Base-by-base conservation (phyloP, 2,329 filamentous ascomycete genomes). In the Penicillium sp. region DNA sequence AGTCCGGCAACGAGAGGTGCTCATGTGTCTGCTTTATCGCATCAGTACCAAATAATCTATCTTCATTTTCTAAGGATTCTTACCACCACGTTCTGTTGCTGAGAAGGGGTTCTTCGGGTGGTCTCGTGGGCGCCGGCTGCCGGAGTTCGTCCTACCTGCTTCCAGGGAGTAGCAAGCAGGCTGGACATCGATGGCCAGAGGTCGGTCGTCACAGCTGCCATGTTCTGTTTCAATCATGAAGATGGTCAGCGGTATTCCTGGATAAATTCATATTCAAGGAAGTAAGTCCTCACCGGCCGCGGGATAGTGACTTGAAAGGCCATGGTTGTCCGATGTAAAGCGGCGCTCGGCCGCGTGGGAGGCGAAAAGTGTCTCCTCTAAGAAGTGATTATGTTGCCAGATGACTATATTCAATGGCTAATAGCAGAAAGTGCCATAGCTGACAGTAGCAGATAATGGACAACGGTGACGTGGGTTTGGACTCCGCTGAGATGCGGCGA, bases 261-360 rank as follows among this genome's bases (percentile, higher is more conserved):
- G 26, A 19, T 22, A 22, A 39, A 37, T 3, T 22, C 29, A 22
- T 26, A 37, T 7, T 21, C 2, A 16, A 21, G 33, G n/a, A n/a
- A 29, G 19, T 26, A 27, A 33, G 33, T 61, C 42, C 79, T 65
- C 70, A 83, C 81, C 65, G 79, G 78, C 60, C 79, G 68, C 60
- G 74, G 74, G 64, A 79, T 70, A 62, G 80, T 75, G 65, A 77
- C 73, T 70, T 81, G 79, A 66, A 82, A 81, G 69, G 81, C 80
- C 82, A 83, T 83, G 68, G 58, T 77, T 67, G 66, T 69, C 68
- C 62, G 63, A 64, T 65, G 49, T 58, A 64, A 52, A 66, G 71
- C 74, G 73, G 74, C 74, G 58, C 73, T 68, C 49, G 70, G 74
- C 74, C 74, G 74, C 71, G 60, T 58, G 48, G 59, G 57, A 61